Evolutionary conservation across 2,329 filamentous ascomycete species (phyloP).

Genomic region (Clarireedia monteithiana): DNA sequence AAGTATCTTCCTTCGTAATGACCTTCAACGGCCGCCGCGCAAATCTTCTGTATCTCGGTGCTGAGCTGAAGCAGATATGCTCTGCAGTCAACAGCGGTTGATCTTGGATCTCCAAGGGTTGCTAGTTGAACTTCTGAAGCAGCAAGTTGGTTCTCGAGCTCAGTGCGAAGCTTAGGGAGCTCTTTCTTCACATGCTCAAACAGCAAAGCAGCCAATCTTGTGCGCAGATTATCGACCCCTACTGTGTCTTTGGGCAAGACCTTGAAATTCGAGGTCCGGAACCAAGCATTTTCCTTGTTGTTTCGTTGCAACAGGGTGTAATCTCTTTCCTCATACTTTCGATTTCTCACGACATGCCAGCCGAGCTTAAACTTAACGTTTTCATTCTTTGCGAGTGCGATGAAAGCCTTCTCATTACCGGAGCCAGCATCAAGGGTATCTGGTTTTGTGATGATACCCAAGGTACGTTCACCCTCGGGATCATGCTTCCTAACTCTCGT

Average conservation of each 20-base stretch:
- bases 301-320: conserved; percentile 21
- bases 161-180: conserved; percentile 21
- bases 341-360: conserved; percentile 42
- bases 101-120: conserved; percentile 14
- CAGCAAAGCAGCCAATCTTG: conserved; percentile 22
- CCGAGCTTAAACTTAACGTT: conserved; percentile 36
- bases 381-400: conserved; percentile 34
- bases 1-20: conserved; percentile 30
- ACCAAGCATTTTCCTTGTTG: conserved; percentile 17
- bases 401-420: conserved; percentile 29
- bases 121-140: conserved; percentile 5
- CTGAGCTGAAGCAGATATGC: conserved; percentile 26
- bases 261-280: conserved; percentile 25
- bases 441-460: conserved; percentile 41
- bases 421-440: conserved; percentile 33
- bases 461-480: conserved; percentile 29
- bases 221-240: conserved; percentile 23
- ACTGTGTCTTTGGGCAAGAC: conserved; percentile 15
- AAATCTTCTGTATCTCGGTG: conserved; percentile 24
- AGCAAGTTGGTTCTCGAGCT: conserved; percentile 14
- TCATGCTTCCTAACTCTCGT: conserved; percentile 31
- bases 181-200: conserved; percentile 29
- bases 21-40: conserved; percentile 27
- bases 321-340: conserved; percentile 33
- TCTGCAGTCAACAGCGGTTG: conserved; percentile 16